phyloP scores from a whole-genome alignment of 495 filamentous ascomycete species.

The Aspergillus homomorphus region DNA sequence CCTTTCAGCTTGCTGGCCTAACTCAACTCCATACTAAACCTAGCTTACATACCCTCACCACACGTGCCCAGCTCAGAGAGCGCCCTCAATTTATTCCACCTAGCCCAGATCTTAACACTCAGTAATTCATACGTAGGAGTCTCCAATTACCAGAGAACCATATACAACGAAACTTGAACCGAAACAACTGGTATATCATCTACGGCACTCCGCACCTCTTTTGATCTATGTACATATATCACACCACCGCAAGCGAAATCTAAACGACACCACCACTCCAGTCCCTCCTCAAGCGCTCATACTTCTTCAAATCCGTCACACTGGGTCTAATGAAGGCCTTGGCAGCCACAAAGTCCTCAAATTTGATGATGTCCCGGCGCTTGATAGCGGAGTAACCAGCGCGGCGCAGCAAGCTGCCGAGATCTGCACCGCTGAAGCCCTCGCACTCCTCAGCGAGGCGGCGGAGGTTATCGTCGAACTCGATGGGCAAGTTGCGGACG shows the following conservation, averaged over 20 bases:
- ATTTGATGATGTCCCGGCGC: constrained; percentile 56
- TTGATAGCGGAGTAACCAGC: constrained; percentile 76
- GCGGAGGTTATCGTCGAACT: constrained; percentile 42
- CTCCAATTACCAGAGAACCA: no score
- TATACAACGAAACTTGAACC: no score
- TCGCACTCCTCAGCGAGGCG: constrained; percentile 69
- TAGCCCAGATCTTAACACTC: no score
- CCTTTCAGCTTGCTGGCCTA: no score
- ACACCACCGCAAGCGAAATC: background rate
- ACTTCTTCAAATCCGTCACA: constrained; percentile 72
- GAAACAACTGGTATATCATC: no score
- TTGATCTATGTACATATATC: background rate
- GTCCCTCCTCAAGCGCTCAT: constrained; percentile 55
- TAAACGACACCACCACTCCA: constrained; percentile 43
- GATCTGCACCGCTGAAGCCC: constrained; percentile 88
- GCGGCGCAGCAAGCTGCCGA: constrained; percentile 71
- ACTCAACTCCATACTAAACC: no score
- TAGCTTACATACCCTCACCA: no score
- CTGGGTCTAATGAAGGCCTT: constrained; percentile 70
- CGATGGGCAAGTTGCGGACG: constrained; percentile 59
- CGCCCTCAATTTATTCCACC: no score
- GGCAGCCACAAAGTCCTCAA: constrained; percentile 75
- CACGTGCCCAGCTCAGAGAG: no score
- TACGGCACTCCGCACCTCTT: no score
- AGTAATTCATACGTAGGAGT: no score